Evolutionary conservation across 805 yeast species (phyloP).

Genomic region (Hanseniaspora guilliermondii): DNA sequence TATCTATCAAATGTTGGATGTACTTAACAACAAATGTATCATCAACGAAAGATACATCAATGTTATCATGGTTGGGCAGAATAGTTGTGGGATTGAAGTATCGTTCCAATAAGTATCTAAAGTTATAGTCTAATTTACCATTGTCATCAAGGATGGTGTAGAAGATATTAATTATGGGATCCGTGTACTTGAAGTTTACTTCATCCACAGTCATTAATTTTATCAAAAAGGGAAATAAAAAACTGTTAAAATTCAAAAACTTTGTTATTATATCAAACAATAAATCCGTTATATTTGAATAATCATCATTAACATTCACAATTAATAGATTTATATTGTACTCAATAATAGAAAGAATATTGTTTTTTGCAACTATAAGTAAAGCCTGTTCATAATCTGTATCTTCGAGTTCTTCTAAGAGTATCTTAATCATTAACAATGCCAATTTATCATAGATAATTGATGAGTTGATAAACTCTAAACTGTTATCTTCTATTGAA

Average conservation of each 20-base stretch:
- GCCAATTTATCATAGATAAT: conserved; percentile 13
- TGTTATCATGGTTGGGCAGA: conserved; percentile 15
- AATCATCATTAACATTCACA: neutral
- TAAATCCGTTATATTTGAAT: neutral
- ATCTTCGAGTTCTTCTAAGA: conserved; percentile 10
- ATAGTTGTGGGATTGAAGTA: conserved; percentile 25
- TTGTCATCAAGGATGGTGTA: conserved; percentile 23
- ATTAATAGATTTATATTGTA: neutral
- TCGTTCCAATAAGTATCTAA: conserved; percentile 24
- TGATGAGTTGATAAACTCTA: neutral
- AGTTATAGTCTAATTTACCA: conserved; percentile 23
- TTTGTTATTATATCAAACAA: neutral
- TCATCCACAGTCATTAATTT: conserved; percentile 22
- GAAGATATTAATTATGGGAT: conserved; percentile 20
- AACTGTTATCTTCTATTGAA: neutral
- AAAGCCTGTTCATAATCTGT: neutral
- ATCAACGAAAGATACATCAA: conserved; percentile 14
- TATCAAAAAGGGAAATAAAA: neutral
- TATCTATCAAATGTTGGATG: conserved; percentile 26
- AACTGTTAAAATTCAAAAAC: neutral
- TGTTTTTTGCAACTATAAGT: neutral
- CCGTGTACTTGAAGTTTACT: conserved; percentile 22
- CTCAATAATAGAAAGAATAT: neutral
- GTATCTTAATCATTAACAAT: conserved; percentile 23
- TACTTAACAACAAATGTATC: conserved; percentile 27